These are phyloP conservation scores for Singerocomus rubriflavus DNA, from an alignment of 1,284 basidiomycete species.

Conservation along the genomic window DNA sequence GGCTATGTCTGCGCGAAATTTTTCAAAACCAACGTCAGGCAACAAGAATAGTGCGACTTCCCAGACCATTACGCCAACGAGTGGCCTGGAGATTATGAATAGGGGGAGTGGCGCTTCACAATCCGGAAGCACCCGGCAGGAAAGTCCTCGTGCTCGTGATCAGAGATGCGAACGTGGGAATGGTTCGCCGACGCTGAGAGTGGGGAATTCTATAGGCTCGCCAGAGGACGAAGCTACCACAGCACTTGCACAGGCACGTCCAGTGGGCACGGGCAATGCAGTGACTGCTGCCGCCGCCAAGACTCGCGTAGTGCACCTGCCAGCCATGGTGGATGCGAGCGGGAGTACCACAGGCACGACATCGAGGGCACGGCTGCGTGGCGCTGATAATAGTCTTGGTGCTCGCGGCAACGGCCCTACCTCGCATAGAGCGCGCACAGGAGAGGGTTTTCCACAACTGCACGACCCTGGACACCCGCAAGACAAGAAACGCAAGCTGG, in stretches of 20 bases:
- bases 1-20: not conserved
- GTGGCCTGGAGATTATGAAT: not conserved
- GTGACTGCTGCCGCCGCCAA: not conserved
- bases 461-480: conserved; percentile 8
- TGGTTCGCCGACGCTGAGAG: not conserved
- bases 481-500: conserved; percentile 26
- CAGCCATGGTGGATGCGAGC: not conserved
- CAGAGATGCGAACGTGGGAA: not conserved
- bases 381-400: not conserved
- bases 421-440: not conserved
- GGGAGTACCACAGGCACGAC: not conserved
- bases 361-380: not conserved
- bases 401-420: not conserved
- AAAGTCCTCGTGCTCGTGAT: not conserved
- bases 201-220: not conserved
- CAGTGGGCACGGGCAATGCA: not conserved
- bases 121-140: not conserved
- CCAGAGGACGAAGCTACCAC: not conserved
- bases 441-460: no score
- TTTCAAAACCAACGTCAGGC: not conserved
- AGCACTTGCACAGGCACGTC: no score
- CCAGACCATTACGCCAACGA: not conserved
- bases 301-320: not conserved
- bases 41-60: not conserved
- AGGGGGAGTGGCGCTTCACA: not conserved